Evolutionary conservation across 352 stramenopile species (phyloP).

Genomic region (Globisporangium solare): DNA sequence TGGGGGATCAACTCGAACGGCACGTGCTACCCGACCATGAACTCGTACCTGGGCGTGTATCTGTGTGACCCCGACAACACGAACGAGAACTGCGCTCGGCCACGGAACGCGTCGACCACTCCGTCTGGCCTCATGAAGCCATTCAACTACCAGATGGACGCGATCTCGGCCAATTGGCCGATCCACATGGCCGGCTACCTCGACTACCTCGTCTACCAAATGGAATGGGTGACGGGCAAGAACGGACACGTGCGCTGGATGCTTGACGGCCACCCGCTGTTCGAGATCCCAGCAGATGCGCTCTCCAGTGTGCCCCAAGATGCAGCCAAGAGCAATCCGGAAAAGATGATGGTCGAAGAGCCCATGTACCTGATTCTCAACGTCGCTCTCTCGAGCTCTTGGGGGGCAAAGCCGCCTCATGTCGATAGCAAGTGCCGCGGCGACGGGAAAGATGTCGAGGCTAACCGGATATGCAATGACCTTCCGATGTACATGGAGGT

Average conservation of each 20-base stretch:
- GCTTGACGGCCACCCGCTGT: conserved; percentile 49
- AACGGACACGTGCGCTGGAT: conserved; percentile 70
- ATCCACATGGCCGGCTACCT: conserved; percentile 54
- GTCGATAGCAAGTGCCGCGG: conserved; percentile 40
- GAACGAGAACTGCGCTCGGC: conserved; percentile 29
- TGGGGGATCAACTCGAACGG: conserved; percentile 66
- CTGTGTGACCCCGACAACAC: conserved; percentile 46
- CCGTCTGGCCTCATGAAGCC: conserved; percentile 52
- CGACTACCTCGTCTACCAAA: conserved; percentile 57
- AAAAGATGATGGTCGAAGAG: conserved; percentile 79
- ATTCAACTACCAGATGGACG: conserved; percentile 79
- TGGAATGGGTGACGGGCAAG: conserved; percentile 68
- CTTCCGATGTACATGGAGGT: conserved; percentile 78
- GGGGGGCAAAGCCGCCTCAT: conserved; percentile 66
- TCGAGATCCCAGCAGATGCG: conserved; percentile 50
- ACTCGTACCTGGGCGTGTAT: conserved; percentile 48
- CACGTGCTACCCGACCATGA: conserved; percentile 56
- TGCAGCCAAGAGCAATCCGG: conserved; percentile 33
- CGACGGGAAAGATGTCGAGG: conserved; percentile 30
- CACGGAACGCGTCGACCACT: conserved; percentile 27
- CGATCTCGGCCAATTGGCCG: conserved; percentile 70
- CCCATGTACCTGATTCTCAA: conserved; percentile 94
- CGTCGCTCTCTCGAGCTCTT: conserved; percentile 88
- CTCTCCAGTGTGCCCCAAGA: conserved; percentile 55
- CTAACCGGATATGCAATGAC: conserved; percentile 52